These are phyloP conservation scores for Cladophialophora psammophila DNA, from an alignment of 2,329 filamentous ascomycete species.

Conservation along the genomic window DNA sequence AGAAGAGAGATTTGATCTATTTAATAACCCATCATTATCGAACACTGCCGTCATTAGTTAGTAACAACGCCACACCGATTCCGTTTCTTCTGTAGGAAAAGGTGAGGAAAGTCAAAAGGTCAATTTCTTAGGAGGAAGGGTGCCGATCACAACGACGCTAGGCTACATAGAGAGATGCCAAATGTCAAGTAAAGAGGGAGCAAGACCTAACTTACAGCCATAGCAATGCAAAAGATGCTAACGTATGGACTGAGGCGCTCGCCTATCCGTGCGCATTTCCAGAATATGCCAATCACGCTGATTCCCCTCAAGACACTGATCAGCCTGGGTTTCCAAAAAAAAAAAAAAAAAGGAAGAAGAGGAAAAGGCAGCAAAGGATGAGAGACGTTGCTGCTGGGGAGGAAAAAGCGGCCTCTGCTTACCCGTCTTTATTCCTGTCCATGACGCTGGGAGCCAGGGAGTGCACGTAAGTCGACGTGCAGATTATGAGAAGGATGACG, in stretches of 20 bases:
- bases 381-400: neutral
- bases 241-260: slow-evolving; percentile 95
- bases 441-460: slow-evolving; percentile 87
- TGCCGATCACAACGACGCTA: neutral
- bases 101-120: too few relatives aligned
- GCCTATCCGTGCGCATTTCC: slow-evolving; percentile 93
- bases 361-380: slow-evolving; percentile 7
- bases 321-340: neutral
- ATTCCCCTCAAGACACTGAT: slow-evolving; percentile 4
- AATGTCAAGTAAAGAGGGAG: neutral
- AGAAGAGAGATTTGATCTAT: neutral
- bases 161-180: neutral
- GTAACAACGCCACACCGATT: neutral
- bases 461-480: slow-evolving; percentile 93
- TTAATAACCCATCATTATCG: slow-evolving; percentile 28
- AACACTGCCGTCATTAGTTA: slow-evolving; percentile 31
- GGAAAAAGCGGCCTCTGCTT: slow-evolving; percentile 40
- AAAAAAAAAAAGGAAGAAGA: too few relatives aligned
- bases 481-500: slow-evolving; percentile 92
- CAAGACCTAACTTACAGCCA: slow-evolving; percentile 74
- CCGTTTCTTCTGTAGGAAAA: neutral
- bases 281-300: slow-evolving; percentile 84
- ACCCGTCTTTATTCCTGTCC: slow-evolving; percentile 93
- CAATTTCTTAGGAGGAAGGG: neutral
- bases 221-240: slow-evolving; percentile 87